These are phyloP conservation scores for Aspergillus funiculosus DNA, from an alignment of 495 filamentous ascomycete species.

Conservation along the genomic window DNA sequence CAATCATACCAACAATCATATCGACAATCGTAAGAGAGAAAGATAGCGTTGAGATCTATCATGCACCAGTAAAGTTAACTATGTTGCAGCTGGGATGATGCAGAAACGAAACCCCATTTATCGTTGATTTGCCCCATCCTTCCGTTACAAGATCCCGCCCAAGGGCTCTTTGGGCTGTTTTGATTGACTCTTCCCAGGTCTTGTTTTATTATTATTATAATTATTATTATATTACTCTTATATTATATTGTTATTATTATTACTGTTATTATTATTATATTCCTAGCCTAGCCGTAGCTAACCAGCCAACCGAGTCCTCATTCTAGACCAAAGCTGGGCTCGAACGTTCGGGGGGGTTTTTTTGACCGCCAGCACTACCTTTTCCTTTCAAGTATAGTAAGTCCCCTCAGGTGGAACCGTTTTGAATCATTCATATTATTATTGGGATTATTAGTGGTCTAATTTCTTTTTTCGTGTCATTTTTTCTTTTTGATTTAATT, in stretches of 20 bases:
- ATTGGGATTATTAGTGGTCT: slow-evolving; percentile 1
- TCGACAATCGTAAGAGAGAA: too few relatives aligned
- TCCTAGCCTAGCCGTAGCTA: slow-evolving; percentile 6
- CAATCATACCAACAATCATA: too few relatives aligned
- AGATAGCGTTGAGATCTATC: slow-evolving; percentile 11
- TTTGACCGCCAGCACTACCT: slow-evolving; percentile 20
- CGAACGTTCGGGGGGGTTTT: slow-evolving; percentile 19
- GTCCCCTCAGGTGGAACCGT: slow-evolving; percentile 19
- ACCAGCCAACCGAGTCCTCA: slow-evolving; percentile 14
- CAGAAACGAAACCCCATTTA: slow-evolving; percentile 4
- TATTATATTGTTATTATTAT: too few relatives aligned
- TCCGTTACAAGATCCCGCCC: slow-evolving; percentile 11
- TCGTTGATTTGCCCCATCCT: slow-evolving; percentile 8
- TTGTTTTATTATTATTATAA: not conserved
- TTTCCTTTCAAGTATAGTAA: slow-evolving; percentile 19
- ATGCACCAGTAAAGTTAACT: slow-evolving; percentile 9
- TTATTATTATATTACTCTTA: too few relatives aligned
- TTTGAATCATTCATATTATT: slow-evolving; percentile 9
- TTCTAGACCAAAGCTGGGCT: slow-evolving; percentile 15
- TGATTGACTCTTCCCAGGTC: not conserved
- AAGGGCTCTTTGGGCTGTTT: slow-evolving; percentile 1
- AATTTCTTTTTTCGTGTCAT: not conserved
- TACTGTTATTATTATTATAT: too few relatives aligned
- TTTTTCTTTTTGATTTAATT: not conserved
- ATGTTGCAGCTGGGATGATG: slow-evolving; percentile 8